A percentile compares a stretch with the other conserved stretches of the same genome.
phyloP scores from a whole-genome alignment of 2,329 filamentous ascomycete genomes.

The Pseudogymnoascus verrucosus region DNA sequence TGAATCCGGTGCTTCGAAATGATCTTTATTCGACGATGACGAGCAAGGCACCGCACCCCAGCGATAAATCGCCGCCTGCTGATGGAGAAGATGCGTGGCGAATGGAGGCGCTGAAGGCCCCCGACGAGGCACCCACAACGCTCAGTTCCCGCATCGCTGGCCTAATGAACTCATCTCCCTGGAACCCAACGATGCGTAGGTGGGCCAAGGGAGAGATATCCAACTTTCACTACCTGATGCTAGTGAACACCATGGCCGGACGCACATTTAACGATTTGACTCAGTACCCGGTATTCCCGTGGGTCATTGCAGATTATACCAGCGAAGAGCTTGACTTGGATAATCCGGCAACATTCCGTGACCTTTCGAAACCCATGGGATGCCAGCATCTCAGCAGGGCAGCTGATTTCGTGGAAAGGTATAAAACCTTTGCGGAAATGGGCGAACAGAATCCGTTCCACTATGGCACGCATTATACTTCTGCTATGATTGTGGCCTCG shows the following conservation, averaged over 20 bases:
- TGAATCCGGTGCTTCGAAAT: constrained; percentile 65
- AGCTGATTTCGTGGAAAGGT: constrained; percentile 72
- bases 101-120: constrained; percentile 69
- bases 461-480: constrained; percentile 97
- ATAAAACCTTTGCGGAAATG: constrained; percentile 84
- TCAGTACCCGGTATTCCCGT: constrained; percentile 96
- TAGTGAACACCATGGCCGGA: constrained; percentile 94
- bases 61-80: constrained; percentile 57
- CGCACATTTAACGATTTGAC: constrained; percentile 96
- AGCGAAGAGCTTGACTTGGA: constrained; percentile 85
- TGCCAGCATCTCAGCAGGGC: constrained; percentile 73
- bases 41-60: constrained; percentile 72
- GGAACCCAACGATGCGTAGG: constrained; percentile 75
- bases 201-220: constrained; percentile 95
- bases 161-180: constrained; percentile 76
- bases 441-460: constrained; percentile 79
- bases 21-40: constrained; percentile 71
- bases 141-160: constrained; percentile 73
- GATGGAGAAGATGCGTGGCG: constrained; percentile 88
- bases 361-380: constrained; percentile 93
- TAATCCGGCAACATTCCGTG: constrained; percentile 77
- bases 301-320: constrained; percentile 92
- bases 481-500: constrained; percentile 96
- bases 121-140: constrained; percentile 50
- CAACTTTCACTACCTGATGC: constrained; percentile 98